phyloP scores from a whole-genome alignment of 495 filamentous ascomycete genomes.

The Tuber indicum region DNA sequence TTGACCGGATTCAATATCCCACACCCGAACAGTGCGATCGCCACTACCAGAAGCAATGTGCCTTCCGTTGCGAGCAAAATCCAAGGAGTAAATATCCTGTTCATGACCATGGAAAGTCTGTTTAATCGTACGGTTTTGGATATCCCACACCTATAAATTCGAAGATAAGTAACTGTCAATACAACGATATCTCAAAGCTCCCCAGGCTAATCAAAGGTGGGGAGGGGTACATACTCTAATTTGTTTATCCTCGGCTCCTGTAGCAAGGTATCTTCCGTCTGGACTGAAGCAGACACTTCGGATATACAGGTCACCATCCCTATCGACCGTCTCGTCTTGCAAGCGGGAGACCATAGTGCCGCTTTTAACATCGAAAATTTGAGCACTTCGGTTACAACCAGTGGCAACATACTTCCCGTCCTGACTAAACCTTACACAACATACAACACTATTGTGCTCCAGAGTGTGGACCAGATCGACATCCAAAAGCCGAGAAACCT shows the following conservation, averaged over 20 bases:
- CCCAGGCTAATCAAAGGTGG: slow-evolving; percentile 4
- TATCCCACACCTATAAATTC: slow-evolving; percentile 76
- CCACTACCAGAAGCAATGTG: slow-evolving; percentile 85
- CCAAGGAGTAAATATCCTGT: slow-evolving; percentile 89
- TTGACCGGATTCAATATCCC: slow-evolving; percentile 72
- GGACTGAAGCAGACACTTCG: slow-evolving; percentile 89
- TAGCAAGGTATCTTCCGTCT: slow-evolving; percentile 80
- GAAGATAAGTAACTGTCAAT: slow-evolving; percentile 10
- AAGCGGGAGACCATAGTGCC: slow-evolving; percentile 72
- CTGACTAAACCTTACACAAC: slow-evolving; percentile 82
- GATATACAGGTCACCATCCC: slow-evolving; percentile 81
- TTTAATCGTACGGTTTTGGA: slow-evolving; percentile 63
- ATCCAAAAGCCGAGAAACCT: slow-evolving; percentile 73
- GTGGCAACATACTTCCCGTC: slow-evolving; percentile 86
- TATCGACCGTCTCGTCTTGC: slow-evolving; percentile 76
- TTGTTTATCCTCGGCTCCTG: slow-evolving; percentile 84
- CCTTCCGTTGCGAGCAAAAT: slow-evolving; percentile 78
- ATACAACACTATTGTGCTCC: slow-evolving; percentile 80
- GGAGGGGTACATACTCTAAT: slow-evolving; percentile 61
- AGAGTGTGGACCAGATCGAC: slow-evolving; percentile 84
- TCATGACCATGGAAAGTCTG: slow-evolving; percentile 80
- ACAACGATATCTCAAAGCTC: slow-evolving; percentile 12
- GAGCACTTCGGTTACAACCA: slow-evolving; percentile 79
- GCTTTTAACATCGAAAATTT: slow-evolving; percentile 78
- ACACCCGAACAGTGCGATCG: slow-evolving; percentile 79